A percentile compares a stretch with the other conserved stretches of the same genome.
phyloP scores from a whole-genome alignment of 2,329 filamentous ascomycete species.

The Nemania serpens region DNA sequence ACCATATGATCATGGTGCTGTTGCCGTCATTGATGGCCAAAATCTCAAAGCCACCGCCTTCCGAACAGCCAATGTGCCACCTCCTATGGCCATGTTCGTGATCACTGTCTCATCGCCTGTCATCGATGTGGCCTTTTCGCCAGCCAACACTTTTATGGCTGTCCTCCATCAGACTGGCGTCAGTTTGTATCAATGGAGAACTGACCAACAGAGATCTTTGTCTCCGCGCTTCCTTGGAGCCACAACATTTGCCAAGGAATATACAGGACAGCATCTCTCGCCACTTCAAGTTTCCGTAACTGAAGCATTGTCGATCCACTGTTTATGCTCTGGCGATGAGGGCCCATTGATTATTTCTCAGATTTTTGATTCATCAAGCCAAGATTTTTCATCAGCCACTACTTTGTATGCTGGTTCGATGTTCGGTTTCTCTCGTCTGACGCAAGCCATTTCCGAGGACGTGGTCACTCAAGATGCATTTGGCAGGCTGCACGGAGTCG shows the following conservation, averaged over 20 bases:
- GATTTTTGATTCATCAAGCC: conserved; percentile 20
- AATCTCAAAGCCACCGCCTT: conserved; percentile 84
- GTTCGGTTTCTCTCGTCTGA: conserved; percentile 40
- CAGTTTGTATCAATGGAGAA: conserved; percentile 71
- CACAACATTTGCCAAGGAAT: conserved; percentile 46
- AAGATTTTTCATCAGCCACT: conserved; percentile 20
- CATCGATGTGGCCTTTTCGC: conserved; percentile 76
- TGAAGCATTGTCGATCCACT: conserved; percentile 37
- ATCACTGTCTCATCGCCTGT: conserved; percentile 65
- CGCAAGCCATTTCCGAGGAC: conserved; percentile 38
- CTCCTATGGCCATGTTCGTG: conserved; percentile 88
- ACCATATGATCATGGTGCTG: conserved; percentile 77
- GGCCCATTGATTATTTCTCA: conserved; percentile 34
- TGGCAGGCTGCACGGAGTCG: conserved; percentile 51
- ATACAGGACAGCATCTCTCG: conserved; percentile 31
- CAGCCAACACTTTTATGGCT: conserved; percentile 67
- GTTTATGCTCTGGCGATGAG: conserved; percentile 33
- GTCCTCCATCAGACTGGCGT: conserved; percentile 71
- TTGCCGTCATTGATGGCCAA: conserved; percentile 83
- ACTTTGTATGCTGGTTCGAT: conserved; percentile 39
- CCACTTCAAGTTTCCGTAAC: conserved; percentile 40
- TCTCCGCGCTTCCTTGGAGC: conserved; percentile 48
- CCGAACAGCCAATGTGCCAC: conserved; percentile 81
- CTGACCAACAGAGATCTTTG: conserved; percentile 58
- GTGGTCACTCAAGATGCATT: conserved; percentile 51